phyloP scores from a whole-genome alignment of 108 stramenopile species.

The Craspedostauros australis region DNA sequence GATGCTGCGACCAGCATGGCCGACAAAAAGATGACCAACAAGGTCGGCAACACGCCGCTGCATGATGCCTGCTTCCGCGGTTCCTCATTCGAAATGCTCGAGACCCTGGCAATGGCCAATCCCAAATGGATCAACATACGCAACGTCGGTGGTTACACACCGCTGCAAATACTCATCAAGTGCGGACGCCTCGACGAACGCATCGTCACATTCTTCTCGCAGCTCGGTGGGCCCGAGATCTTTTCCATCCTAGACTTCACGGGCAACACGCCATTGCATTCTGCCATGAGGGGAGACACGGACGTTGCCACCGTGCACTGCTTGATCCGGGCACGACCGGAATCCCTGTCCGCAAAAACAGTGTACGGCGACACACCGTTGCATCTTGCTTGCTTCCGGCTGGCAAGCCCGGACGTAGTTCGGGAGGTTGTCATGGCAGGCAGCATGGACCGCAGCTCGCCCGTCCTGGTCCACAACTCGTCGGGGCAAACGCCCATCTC shows the following conservation, averaged over 20 bases:
- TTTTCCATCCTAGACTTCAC: conserved; percentile 29
- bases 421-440: conserved; percentile 27
- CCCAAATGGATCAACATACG: conserved; percentile 35
- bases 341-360: conserved; percentile 34
- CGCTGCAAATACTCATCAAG: conserved; percentile 46
- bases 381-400: conserved; percentile 36
- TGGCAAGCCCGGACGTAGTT: conserved; percentile 26
- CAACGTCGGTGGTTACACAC: conserved; percentile 42
- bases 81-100: conserved; percentile 32
- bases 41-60: conserved; percentile 40
- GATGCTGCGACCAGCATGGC: neutral
- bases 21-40: conserved; percentile 18
- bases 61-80: conserved; percentile 48
- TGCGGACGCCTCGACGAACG: conserved; percentile 34
- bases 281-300: conserved; percentile 34
- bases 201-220: conserved; percentile 33
- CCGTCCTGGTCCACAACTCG: conserved; percentile 26
- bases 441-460: conserved; percentile 11
- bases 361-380: conserved; percentile 41
- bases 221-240: conserved; percentile 32
- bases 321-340: conserved; percentile 41
- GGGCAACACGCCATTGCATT: conserved; percentile 48
- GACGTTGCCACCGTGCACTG: conserved; percentile 20
- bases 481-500: conserved; percentile 47
- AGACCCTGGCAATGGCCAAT: conserved; percentile 31